Evolutionary conservation across 2,329 filamentous ascomycete genomes (phyloP), one percentile per base, ranked within the genome.

Genomic region (Ambrosiella cleistominuta): DNA sequence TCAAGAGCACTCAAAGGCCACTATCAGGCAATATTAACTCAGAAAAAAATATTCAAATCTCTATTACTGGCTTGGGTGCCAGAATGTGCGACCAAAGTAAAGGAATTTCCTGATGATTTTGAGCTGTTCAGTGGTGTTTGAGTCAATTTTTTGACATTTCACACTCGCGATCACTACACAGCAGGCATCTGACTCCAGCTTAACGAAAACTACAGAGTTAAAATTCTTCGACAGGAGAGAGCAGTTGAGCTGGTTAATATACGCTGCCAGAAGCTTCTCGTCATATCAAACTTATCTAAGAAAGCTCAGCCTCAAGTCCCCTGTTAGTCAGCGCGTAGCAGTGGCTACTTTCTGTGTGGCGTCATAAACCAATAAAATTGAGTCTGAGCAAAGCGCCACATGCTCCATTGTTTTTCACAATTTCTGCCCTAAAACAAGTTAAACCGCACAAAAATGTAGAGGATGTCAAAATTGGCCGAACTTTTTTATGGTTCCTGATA

Each of bases 191-290:
- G 12, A 51, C n/a, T 37, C 3, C 15, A 44, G 13, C 42, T 42
- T 52, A 36, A 13, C 17, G 47, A 44, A 27, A 56, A 50, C 47
- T 57, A 57, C 55, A 27, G 39, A 52, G 37, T 15, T 40, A 57
- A 51, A 38, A 19, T 54, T 42, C 37, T 17, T 11, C 9, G 42
- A 15, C 38, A 40, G 52, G 42, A 7, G 3, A 45, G 39, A 42
- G 42, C 57, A 49, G 40, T 47, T 49, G 37, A 42, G 37, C 52
- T 54, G 52, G 36, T 54, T 54, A 54, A 42, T 42, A 54, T 54
- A 54, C 38, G 45, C 45, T 17, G 54, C 52, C 54, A 60, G 58
- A 60, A 60, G 54, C 54, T 60, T 60, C 58, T 53, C 54, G 40
- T 53, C 37, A 40, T 49, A 37, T 49, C 15, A 49, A 55, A 44